These are phyloP conservation scores for Syncephalis plumigaleata DNA, from an alignment of 371 early-diverging fungal species.

Conservation along the genomic window DNA sequence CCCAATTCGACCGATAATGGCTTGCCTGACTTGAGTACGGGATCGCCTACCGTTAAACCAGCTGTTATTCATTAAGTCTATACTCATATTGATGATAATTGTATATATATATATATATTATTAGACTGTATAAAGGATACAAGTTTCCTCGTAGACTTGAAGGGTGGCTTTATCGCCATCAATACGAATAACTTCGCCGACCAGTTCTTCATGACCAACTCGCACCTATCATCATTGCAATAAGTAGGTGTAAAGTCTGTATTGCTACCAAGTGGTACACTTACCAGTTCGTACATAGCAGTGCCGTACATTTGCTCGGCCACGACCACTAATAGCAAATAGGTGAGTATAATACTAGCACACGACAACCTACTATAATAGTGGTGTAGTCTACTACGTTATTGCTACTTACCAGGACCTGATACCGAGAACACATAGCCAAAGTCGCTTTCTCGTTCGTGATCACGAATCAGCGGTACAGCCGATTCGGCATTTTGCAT, in stretches of 20 bases:
- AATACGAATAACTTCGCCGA: conserved; percentile 99
- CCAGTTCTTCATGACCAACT: conserved; percentile 94
- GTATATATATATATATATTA: background rate
- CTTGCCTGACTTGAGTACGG: conserved; percentile 92
- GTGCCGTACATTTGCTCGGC: conserved; percentile 98
- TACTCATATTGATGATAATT: conserved; percentile 2
- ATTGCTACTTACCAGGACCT: conserved; percentile 78
- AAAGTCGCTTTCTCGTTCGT: conserved; percentile 70
- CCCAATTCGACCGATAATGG: conserved; percentile 99
- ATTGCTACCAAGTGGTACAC: conserved; percentile 1
- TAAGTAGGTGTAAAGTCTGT: background rate
- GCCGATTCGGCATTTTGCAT: conserved; percentile 61
- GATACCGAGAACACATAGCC: conserved; percentile 96
- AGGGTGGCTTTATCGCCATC: conserved; percentile 98
- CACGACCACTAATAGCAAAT: conserved; percentile 74
- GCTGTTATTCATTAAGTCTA: conserved; percentile 23
- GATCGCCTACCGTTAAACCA: conserved; percentile 98
- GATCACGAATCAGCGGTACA: conserved; percentile 70
- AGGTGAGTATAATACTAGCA: background rate
- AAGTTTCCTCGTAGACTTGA: conserved; percentile 99
- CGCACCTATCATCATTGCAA: conserved; percentile 47
- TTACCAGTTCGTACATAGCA: conserved; percentile 99
- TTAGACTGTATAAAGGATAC: conserved; percentile 16
- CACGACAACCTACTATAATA: background rate
- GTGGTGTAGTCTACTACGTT: background rate